Conservation (phyloP, 345 rosid species). For the Citrus unshiu region DNA sequence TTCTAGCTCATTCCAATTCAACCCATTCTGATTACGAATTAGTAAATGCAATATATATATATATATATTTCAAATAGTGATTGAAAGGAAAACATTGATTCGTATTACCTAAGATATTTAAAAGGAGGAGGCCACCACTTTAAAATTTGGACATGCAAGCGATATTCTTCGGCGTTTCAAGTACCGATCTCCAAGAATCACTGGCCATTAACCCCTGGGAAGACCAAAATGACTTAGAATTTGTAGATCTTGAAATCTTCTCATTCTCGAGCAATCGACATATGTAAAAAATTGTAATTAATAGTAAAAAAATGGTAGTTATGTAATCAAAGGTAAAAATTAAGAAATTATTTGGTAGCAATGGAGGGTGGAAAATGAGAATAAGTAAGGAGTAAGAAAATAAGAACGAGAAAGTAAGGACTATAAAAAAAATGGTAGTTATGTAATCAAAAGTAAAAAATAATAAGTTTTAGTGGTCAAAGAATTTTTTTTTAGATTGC, state of each 20-base stretch:
- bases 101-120: background rate
- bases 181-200: background rate
- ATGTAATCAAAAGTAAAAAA: background rate
- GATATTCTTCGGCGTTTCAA: background rate
- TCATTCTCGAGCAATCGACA: too few relatives aligned
- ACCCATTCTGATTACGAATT: too few relatives aligned
- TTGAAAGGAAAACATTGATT: too few relatives aligned
- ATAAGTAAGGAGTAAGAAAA: too few relatives aligned
- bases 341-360: background rate
- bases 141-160: background rate
- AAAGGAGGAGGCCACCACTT: background rate
- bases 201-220: too few relatives aligned
- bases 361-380: too few relatives aligned
- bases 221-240: background rate
- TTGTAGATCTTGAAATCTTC: background rate
- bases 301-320: background rate
- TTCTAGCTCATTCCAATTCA: rapidly evolving
- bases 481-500: too few relatives aligned
- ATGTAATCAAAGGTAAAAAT: background rate
- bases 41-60: too few relatives aligned
- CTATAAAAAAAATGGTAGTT: background rate
- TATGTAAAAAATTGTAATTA: too few relatives aligned
- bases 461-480: too few relatives aligned
- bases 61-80: too few relatives aligned
- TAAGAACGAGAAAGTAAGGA: too few relatives aligned